A percentile compares a stretch with the other conserved stretches of the same genome.
These are phyloP conservation scores for Rutstroemia sydowiana DNA, from an alignment of 2,329 filamentous ascomycete species.

Conservation along the genomic window DNA sequence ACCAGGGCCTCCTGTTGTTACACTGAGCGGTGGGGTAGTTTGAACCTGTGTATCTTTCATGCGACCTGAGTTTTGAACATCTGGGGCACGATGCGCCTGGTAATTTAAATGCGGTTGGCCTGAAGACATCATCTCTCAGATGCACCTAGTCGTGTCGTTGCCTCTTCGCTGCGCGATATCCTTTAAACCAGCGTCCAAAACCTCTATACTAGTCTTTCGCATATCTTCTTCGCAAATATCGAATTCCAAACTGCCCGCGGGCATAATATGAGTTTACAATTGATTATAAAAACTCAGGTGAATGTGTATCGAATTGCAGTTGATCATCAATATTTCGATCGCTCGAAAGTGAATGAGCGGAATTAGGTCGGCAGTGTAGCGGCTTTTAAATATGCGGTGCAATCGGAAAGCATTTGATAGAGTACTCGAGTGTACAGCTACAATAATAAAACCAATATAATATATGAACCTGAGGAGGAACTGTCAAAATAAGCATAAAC, in stretches of 20 bases:
- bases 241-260: not conserved
- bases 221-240: not conserved
- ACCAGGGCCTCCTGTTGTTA: slow-evolving; percentile 23
- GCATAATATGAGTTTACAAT: not conserved
- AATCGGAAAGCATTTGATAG: not conserved
- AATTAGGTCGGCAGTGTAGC: not conserved
- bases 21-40: slow-evolving; percentile 19
- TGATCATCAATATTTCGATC: not conserved
- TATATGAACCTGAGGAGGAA: no score
- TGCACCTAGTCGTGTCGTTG: not conserved
- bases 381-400: not conserved
- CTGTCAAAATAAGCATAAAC: no score
- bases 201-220: not conserved
- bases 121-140: slow-evolving; percentile 1
- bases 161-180: not conserved
- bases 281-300: not conserved
- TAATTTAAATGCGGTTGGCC: not conserved
- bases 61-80: not conserved
- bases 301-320: not conserved
- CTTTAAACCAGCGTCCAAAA: not conserved
- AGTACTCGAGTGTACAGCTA: no score
- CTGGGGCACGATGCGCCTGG: slow-evolving; percentile 5
- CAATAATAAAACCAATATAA: no score
- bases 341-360: not conserved
- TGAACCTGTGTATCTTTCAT: slow-evolving; percentile 5